Conservation (phyloP, 108 stramenopile species). For the Cyclotella choctawhatcheeana region DNA sequence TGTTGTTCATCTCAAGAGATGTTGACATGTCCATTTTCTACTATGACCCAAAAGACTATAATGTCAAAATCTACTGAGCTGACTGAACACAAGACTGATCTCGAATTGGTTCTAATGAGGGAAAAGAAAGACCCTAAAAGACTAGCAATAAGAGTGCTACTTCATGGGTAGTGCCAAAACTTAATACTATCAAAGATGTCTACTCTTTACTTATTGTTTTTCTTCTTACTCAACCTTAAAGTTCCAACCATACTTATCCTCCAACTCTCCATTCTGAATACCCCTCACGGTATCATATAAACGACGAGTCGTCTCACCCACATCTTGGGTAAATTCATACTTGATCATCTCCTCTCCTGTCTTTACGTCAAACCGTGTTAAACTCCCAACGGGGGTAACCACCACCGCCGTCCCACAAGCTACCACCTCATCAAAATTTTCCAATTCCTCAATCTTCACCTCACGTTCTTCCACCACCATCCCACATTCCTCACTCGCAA, state of each 20-base stretch:
- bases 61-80: no score
- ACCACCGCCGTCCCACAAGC: slow-evolving; percentile 99
- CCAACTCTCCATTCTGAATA: slow-evolving; percentile 93
- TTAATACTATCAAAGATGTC: no score
- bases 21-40: no score
- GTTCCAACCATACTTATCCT: slow-evolving; percentile 95
- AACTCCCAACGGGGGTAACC: slow-evolving; percentile 91
- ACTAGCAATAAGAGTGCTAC: background rate
- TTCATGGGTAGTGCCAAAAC: no score
- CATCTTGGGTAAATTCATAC: slow-evolving; percentile 78
- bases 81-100: no score
- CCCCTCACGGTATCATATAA: slow-evolving; percentile 89
- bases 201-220: no score
- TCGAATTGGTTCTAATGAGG: no score
- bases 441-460: slow-evolving; percentile 83
- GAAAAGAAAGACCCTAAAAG: no score
- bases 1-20: no score
- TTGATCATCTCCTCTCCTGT: slow-evolving; percentile 55
- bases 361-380: slow-evolving; percentile 68
- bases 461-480: slow-evolving; percentile 89
- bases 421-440: slow-evolving; percentile 91
- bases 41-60: no score
- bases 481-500: slow-evolving; percentile 92
- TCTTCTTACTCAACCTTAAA: slow-evolving; percentile 49
- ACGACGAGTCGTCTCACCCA: slow-evolving; percentile 81